Base-by-base conservation (phyloP, 164 flowering plant genomes). In the Tetrastigma voinierianum region DNA sequence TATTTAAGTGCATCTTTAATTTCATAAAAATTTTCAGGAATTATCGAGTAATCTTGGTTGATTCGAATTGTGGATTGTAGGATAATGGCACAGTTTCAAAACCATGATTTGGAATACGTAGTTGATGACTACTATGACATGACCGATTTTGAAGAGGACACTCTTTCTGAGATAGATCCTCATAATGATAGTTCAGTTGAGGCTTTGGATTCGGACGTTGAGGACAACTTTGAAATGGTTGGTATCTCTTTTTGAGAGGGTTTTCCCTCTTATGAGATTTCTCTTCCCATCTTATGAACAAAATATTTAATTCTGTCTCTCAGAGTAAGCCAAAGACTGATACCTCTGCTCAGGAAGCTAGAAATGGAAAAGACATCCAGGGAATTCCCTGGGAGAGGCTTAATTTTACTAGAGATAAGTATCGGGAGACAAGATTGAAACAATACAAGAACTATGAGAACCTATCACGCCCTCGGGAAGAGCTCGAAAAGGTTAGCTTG, bases 331-430 rank as follows among this genome's bases (percentile, higher is more conserved):
- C 85, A 15, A 85, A 80, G 78, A 82, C 82, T 4, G 98, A 91
- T 76, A 91, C 97, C 1, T 85, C 98, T 1, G 96, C 98, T 61
- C 4, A 74, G 43, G 97, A 94, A 66, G 98, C 87, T 16, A 86
- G 89, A 63, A 87, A 87, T 71, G 98, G 97, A 16, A 94, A 89
- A 77, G 97, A 94, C 72, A 90, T 94, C 7, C 98, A 94, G 67
- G 98, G 98, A 20, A 88, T 94, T n/a, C n/a, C n/a, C 0, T 94
- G 98, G 98, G 96, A 85, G 77, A 84, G 91, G 80, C 73, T 95
- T 43, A 87, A 84, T 68, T 87, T 75, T 60, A 77, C 85, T 0
- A 82, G 98, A 77, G 96, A 87, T 44, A 69, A 77, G 78, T 90
- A 87, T 68, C 93, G 97, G 4, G 90, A 91, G 72, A 81, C 74